Evolutionary conservation across 768 basidiomycete genomes (phyloP).

Genomic region (Naganishia kalamii): DNA sequence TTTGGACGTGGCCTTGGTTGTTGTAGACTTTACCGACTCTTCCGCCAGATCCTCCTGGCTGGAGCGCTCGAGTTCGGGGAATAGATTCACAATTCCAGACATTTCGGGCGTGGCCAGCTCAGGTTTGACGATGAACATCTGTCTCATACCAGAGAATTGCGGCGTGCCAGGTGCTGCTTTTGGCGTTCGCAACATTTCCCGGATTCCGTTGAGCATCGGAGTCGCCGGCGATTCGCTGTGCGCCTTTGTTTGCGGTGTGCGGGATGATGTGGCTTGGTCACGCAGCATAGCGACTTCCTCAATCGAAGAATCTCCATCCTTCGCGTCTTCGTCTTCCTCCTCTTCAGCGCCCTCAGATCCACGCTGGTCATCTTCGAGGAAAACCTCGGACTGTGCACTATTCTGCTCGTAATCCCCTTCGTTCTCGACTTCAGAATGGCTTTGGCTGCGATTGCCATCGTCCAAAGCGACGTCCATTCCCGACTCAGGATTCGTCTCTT

Average conservation of each 20-base stretch:
- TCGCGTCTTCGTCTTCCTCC: neutral
- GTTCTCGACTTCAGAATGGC: too few species aligned
- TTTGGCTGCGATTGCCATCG: too few species aligned
- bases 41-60: neutral
- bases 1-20: neutral
- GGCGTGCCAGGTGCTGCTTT: constrained; percentile 30
- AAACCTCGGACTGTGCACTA: too few species aligned
- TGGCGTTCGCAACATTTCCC: constrained; percentile 24
- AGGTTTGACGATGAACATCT: constrained; percentile 23
- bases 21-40: neutral
- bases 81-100: constrained; percentile 24
- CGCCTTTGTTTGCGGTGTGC: too few species aligned
- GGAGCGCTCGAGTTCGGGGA: constrained; percentile 20
- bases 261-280: too few species aligned
- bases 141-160: constrained; percentile 30
- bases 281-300: constrained; percentile 1
- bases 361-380: neutral
- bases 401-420: neutral
- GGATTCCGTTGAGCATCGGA: constrained; percentile 29
- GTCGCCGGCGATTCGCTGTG: constrained; percentile 5
- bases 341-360: neutral
- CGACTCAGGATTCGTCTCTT: too few species aligned
- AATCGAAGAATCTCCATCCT: constrained; percentile 10
- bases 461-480: too few species aligned
- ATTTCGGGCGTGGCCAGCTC: constrained; percentile 14